phyloP scores from a whole-genome alignment of 31 red algal genomes.

The Endocladia muricata region DNA sequence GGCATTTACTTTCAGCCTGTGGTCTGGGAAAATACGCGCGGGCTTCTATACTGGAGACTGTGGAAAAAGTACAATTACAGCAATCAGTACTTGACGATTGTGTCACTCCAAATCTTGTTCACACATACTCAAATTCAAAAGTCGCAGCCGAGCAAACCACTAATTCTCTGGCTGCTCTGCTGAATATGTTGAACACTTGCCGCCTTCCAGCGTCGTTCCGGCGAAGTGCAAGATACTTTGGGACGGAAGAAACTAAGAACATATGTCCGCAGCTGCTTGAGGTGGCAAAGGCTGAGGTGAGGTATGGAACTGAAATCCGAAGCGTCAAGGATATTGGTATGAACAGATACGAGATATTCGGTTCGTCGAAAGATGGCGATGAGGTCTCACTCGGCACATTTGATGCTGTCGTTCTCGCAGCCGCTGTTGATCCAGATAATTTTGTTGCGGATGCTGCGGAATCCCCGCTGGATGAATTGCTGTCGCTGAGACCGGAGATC shows the following conservation, averaged over 20 bases:
- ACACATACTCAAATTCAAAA: slow-evolving; percentile 23
- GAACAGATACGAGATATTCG: neutral
- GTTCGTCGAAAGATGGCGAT: neutral
- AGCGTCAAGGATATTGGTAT: neutral
- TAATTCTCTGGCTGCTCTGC: slow-evolving; percentile 21
- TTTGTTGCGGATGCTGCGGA: slow-evolving; percentile 16
- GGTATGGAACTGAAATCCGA: slow-evolving; percentile 10
- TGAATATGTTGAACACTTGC: slow-evolving; percentile 4
- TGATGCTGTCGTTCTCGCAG: slow-evolving; percentile 46
- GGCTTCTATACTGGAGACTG: neutral
- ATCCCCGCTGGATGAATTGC: slow-evolving; percentile 7
- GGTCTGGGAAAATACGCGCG: slow-evolving; percentile 31
- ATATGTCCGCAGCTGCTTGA: slow-evolving; percentile 21
- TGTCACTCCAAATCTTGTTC: slow-evolving; percentile 1
- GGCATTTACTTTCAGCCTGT: slow-evolving; percentile 39
- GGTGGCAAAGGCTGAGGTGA: neutral
- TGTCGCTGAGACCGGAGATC: slow-evolving; percentile 5
- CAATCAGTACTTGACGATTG: slow-evolving; percentile 15
- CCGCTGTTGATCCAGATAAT: slow-evolving; percentile 30
- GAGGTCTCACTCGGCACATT: slow-evolving; percentile 13
- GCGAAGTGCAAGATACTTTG: neutral
- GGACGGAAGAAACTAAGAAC: slow-evolving; percentile 10
- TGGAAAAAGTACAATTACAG: slow-evolving; percentile 6
- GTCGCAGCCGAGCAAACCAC: neutral
- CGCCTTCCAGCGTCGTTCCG: slow-evolving; percentile 25